Evolutionary conservation across 768 basidiomycete species (phyloP).

Genomic region (Boletus rubropictus): DNA sequence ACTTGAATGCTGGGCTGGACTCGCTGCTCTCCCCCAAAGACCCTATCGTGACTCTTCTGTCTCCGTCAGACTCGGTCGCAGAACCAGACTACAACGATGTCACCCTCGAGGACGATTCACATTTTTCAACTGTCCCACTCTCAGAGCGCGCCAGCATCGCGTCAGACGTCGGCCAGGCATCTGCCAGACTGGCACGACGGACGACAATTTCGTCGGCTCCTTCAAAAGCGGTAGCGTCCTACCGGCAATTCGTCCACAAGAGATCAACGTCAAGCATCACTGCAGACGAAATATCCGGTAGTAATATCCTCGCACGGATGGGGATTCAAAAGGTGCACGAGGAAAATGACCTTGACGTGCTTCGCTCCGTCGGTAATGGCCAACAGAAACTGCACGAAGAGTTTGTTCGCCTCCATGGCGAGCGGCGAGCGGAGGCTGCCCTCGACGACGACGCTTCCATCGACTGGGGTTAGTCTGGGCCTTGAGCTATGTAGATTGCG

Average conservation of each 20-base stretch:
- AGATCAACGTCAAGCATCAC: conserved; percentile 59
- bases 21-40: conserved; percentile 48
- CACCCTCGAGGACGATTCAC: conserved; percentile 38
- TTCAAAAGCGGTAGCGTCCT: conserved; percentile 15
- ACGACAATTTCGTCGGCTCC: conserved; percentile 28
- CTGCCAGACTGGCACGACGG: conserved; percentile 22
- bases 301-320: conserved; percentile 48
- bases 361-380: conserved; percentile 53
- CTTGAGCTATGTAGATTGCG: neutral
- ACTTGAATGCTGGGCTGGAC: conserved; percentile 33
- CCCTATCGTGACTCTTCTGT: conserved; percentile 26
- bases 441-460: conserved; percentile 42
- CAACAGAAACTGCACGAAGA: conserved; percentile 72
- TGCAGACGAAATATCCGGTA: conserved; percentile 36
- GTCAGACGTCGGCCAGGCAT: conserved; percentile 23
- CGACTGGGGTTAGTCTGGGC: conserved; percentile 64
- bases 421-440: conserved; percentile 40
- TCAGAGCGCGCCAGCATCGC: conserved; percentile 32
- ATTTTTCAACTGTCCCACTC: conserved; percentile 49
- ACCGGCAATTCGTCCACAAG: conserved; percentile 43
- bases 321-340: conserved; percentile 44
- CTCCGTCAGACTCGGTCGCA: conserved; percentile 40
- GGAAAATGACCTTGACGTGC: conserved; percentile 32
- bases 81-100: conserved; percentile 65
- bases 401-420: conserved; percentile 60